Percentiles rank a stretch among this genome's conserved stretches.
Evolutionary conservation across 441 rosid species (phyloP).

Genomic region (Hura crepitans): DNA sequence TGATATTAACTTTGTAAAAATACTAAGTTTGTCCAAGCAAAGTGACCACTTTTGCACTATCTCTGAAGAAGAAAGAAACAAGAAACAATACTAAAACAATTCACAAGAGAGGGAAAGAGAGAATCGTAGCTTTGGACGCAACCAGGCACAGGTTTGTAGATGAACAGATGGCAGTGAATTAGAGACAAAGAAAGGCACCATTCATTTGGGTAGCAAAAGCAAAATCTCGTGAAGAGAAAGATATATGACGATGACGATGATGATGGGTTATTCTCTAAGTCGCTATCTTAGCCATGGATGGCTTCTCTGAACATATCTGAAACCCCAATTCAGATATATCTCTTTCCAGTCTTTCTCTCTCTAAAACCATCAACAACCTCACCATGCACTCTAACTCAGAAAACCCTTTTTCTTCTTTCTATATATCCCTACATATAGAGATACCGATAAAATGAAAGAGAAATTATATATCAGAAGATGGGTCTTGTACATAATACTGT

Average conservation of each 20-base stretch:
- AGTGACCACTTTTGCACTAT: constrained; percentile 25
- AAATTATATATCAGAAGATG: constrained; percentile 24
- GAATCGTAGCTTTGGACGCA: too few relatives aligned
- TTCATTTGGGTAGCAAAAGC: constrained; percentile 50
- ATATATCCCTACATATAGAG: too few relatives aligned
- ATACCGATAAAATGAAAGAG: constrained; percentile 21
- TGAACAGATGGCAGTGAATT: constrained; percentile 42
- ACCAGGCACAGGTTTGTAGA: too few relatives aligned
- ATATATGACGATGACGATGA: constrained; percentile 33
- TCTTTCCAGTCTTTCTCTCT: constrained; percentile 18
- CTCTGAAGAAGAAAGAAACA: constrained; percentile 25
- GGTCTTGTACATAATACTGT: constrained; percentile 34
- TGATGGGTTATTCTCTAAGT: constrained; percentile 72
- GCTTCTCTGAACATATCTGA: constrained; percentile 46
- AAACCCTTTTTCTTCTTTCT: constrained; percentile 16
- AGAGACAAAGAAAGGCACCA: constrained; percentile 53
- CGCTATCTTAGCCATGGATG: constrained; percentile 57
- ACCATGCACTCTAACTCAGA: constrained; percentile 42
- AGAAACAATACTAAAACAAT: too few relatives aligned
- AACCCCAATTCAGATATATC: constrained; percentile 34
- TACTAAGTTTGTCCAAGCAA: constrained; percentile 23
- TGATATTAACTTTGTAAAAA: neutral
- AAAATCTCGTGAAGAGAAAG: constrained; percentile 46
- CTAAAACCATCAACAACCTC: too few relatives aligned
- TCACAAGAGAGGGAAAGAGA: too few relatives aligned